Percentiles rank a stretch among this genome's conserved stretches.
Conservation (phyloP, 2,329 filamentous ascomycete species). For the Pseudofabraea citricarpa region DNA sequence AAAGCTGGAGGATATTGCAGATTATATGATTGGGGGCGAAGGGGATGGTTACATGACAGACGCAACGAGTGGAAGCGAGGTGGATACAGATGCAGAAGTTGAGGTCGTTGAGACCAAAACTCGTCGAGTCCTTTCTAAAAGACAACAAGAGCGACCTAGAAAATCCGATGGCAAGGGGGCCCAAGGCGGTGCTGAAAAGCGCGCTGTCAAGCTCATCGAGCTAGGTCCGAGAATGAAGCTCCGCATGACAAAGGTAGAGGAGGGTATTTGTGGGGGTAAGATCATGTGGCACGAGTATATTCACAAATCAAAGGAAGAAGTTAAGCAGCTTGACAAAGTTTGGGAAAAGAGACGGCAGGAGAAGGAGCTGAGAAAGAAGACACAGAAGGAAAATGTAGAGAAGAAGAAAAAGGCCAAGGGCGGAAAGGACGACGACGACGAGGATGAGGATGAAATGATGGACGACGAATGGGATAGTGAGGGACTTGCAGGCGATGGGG, state of each 20-base stretch:
- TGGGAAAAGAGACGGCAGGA: conserved; percentile 76
- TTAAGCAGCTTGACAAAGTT: conserved; percentile 71
- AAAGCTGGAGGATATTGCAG: conserved; percentile 86
- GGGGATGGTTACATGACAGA: conserved; percentile 83
- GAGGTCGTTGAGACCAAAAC: conserved; percentile 69
- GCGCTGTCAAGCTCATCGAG: conserved; percentile 88
- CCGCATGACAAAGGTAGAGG: conserved; percentile 91
- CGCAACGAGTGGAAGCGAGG: conserved; percentile 78
- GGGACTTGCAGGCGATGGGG: conserved; percentile 27
- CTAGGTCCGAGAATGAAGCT: conserved; percentile 86
- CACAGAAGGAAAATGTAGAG: conserved; percentile 88
- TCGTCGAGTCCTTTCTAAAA: conserved; percentile 51
- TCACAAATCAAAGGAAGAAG: conserved; percentile 74
- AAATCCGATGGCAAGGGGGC: conserved; percentile 39
- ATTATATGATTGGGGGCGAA: conserved; percentile 86
- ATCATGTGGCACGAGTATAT: conserved; percentile 98
- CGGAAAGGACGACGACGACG: conserved; percentile 44
- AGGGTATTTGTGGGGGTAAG: conserved; percentile 83
- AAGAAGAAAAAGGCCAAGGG: conserved; percentile 65
- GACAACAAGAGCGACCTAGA: conserved; percentile 33
- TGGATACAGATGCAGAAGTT: conserved; percentile 92
- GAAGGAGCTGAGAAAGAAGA: conserved; percentile 75
- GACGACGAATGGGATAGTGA: conserved; percentile 36
- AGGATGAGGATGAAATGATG: conserved; percentile 45
- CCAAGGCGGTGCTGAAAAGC: conserved; percentile 53